These are phyloP conservation scores for Magnolia changhungtana DNA, from an alignment of 164 flowering plant species.

Conservation along the genomic window DNA sequence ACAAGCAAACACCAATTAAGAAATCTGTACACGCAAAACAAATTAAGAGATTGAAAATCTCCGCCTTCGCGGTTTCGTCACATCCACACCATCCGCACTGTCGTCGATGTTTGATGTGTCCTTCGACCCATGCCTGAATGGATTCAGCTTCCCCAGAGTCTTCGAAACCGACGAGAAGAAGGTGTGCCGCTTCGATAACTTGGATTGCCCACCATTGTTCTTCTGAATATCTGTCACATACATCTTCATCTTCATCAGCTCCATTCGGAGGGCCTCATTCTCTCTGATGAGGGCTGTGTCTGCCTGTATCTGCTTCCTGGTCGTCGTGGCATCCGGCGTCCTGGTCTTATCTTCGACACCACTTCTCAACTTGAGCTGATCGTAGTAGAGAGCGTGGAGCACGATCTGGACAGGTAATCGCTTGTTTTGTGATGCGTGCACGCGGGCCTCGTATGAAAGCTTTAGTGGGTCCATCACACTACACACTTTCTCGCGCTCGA, in stretches of 20 bases:
- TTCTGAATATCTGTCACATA: conserved; percentile 61
- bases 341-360: conserved; percentile 31
- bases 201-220: conserved; percentile 12
- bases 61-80: conserved; percentile 82
- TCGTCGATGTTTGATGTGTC: conserved; percentile 60
- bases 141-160: conserved; percentile 83
- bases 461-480: conserved; percentile 85
- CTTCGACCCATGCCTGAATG: conserved; percentile 81
- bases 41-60: conserved; percentile 82
- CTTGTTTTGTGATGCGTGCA: conserved; percentile 93
- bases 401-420: conserved; percentile 83
- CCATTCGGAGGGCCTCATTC: conserved; percentile 69
- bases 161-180: conserved; percentile 87
- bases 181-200: conserved; percentile 30
- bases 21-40: background rate
- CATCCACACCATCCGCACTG: conserved; percentile 37
- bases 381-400: conserved; percentile 83
- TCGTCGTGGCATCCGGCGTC: conserved; percentile 34
- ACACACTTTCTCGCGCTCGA: conserved; percentile 90
- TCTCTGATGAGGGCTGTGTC: conserved; percentile 68
- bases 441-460: conserved; percentile 80
- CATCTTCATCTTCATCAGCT: conserved; percentile 78
- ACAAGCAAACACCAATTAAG: background rate
- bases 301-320: conserved; percentile 54
- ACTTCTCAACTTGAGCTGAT: conserved; percentile 77